Evolutionary conservation across 371 early-diverging fungal species (phyloP).

Genomic region (Zopfochytrium polystomum): DNA sequence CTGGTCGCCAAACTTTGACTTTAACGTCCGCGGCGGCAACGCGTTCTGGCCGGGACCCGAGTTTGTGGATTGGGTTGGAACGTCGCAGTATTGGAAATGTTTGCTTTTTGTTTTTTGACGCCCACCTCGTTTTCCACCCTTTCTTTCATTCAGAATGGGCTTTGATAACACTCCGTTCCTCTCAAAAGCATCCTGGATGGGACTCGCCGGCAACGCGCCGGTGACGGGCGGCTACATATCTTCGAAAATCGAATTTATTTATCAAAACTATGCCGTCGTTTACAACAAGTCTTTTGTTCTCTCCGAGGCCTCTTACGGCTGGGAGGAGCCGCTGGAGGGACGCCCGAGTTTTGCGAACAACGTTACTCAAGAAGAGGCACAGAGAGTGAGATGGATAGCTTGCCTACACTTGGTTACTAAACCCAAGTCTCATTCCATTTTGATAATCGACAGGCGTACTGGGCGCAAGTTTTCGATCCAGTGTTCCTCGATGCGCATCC

Average conservation of each 20-base stretch:
- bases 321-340: too few relatives aligned
- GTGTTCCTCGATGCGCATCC: background rate
- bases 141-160: background rate
- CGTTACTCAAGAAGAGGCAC: background rate
- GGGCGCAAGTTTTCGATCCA: background rate
- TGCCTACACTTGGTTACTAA: background rate
- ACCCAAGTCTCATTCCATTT: background rate
- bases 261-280: constrained; percentile 10
- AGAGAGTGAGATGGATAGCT: too few relatives aligned
- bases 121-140: background rate
- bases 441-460: background rate
- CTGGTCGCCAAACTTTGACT: constrained; percentile 25
- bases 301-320: constrained; percentile 6
- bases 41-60: constrained; percentile 8
- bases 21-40: background rate
- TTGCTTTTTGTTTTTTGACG: background rate
- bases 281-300: constrained; percentile 14
- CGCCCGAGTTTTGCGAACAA: background rate
- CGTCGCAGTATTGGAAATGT: constrained; percentile 8
- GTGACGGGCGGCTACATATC: constrained; percentile 2
- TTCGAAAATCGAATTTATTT: background rate
- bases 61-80: constrained; percentile 4
- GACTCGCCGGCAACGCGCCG: background rate
- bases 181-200: background rate
- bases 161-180: background rate